Conservation (phyloP, 768 basidiomycete species). For the Rhodocollybia butyracea region DNA sequence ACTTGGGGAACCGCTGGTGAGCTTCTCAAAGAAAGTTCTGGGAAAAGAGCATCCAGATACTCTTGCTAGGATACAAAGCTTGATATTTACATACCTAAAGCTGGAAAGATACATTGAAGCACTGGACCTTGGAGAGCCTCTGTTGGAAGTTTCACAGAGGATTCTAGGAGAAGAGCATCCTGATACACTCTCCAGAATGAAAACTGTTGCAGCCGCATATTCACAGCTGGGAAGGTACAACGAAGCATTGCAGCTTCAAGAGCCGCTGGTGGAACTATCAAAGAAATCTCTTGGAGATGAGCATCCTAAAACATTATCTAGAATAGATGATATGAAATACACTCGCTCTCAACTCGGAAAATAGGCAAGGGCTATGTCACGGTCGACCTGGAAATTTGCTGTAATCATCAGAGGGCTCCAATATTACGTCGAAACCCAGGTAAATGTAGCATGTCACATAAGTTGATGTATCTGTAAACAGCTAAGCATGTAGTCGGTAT, state of each 20-base stretch:
- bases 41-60: background rate
- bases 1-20: background rate
- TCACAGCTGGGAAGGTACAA: background rate
- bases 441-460: too few relatives aligned
- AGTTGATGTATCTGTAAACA: too few relatives aligned
- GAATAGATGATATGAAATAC: background rate
- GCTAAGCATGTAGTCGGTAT: too few relatives aligned
- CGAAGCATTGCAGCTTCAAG: conserved; percentile 1
- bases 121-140: background rate
- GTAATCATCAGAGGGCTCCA: too few relatives aligned
- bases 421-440: too few relatives aligned
- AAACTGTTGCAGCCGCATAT: too few relatives aligned
- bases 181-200: too few relatives aligned
- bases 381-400: too few relatives aligned
- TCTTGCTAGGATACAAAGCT: conserved; percentile 1
- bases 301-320: conserved; percentile 7
- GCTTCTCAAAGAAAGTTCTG: background rate
- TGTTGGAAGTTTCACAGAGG: background rate
- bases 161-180: too few relatives aligned
- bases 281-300: background rate
- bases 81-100: conserved; percentile 3
- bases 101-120: conserved; percentile 1
- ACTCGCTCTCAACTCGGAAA: background rate
- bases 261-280: background rate
- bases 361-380: too few relatives aligned